A percentile compares a stretch with the other conserved stretches of the same genome.
phyloP scores from a whole-genome alignment of 2,329 filamentous ascomycete genomes.

The Fusarium sp. region DNA sequence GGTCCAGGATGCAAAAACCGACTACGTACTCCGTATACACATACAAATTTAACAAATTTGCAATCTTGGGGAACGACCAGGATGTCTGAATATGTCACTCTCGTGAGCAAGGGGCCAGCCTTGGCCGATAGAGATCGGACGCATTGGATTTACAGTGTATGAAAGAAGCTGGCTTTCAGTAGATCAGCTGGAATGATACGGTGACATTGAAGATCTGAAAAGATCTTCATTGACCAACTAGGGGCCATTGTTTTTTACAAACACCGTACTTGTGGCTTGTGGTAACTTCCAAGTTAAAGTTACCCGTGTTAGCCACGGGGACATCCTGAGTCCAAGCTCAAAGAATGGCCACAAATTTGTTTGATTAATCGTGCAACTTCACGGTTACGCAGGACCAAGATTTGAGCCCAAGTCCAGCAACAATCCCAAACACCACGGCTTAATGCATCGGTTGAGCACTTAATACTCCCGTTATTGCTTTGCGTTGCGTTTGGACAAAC shows the following conservation, averaged over 20 bases:
- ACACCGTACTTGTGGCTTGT: not conserved
- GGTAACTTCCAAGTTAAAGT: not conserved
- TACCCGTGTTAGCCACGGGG: not conserved
- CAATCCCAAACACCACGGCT: not conserved
- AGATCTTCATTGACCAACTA: not conserved
- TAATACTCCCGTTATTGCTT: not conserved
- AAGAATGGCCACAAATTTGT: not conserved
- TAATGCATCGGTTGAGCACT: not conserved
- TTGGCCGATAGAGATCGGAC: constrained; percentile 33
- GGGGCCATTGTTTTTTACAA: not conserved
- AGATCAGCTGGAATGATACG: constrained; percentile 21
- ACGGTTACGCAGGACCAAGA: constrained; percentile 15
- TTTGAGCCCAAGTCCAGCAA: constrained; percentile 8
- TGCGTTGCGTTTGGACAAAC: not conserved
- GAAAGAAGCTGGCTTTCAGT: constrained; percentile 9
- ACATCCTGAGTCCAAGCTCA: not conserved
- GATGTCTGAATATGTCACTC: constrained; percentile 10
- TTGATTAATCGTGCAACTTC: constrained; percentile 20
- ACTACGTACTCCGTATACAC: not conserved
- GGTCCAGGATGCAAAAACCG: constrained; percentile 7
- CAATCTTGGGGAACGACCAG: constrained; percentile 16
- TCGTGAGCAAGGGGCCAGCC: constrained; percentile 1
- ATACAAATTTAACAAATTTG: constrained; percentile 1
- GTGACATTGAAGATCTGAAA: constrained; percentile 14
- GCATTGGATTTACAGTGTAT: constrained; percentile 24